Percentiles rank a stretch among this genome's conserved stretches.
phyloP scores from a whole-genome alignment of 495 filamentous ascomycete genomes.

The Podospora didyma region DNA sequence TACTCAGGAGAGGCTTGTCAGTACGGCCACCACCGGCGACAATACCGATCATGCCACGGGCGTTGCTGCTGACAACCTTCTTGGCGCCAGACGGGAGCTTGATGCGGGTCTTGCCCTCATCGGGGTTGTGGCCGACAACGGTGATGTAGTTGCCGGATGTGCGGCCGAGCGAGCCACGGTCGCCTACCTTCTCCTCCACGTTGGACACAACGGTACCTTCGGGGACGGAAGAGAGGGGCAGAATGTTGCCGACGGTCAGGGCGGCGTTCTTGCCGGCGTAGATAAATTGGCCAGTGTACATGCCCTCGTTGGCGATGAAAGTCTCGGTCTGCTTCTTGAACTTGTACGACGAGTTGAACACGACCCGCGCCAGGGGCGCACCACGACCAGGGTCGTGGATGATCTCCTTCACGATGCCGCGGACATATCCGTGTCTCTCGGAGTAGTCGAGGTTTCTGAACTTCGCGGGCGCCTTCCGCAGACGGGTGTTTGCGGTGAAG shows the following conservation, averaged over 20 bases:
- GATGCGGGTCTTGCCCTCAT: constrained; percentile 98
- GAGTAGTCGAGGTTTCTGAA: constrained; percentile 94
- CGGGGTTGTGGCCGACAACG: constrained; percentile 96
- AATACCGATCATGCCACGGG: constrained; percentile 98
- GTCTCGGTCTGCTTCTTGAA: constrained; percentile 90
- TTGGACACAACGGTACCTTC: constrained; percentile 99
- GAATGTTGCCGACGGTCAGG: constrained; percentile 93
- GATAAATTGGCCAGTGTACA: constrained; percentile 99
- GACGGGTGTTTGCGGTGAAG: constrained; percentile 84
- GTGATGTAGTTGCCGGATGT: constrained; percentile 99
- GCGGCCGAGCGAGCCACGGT: constrained; percentile 90
- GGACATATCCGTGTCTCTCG: constrained; percentile 94
- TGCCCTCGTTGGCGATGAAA: constrained; percentile 99
- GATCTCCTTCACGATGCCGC: constrained; percentile 97
- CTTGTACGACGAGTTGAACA: constrained; percentile 88
- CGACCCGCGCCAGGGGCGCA: constrained; percentile 92
- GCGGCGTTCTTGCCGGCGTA: constrained; percentile 98
- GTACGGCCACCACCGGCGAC: constrained; percentile 98
- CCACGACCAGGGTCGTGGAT: constrained; percentile 98
- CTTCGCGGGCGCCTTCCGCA: constrained; percentile 79
- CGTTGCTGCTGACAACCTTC: constrained; percentile 90
- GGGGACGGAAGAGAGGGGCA: constrained; percentile 87
- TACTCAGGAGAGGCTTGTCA: constrained; percentile 96
- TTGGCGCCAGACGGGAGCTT: constrained; percentile 98
- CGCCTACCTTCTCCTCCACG: constrained; percentile 97